These are phyloP conservation scores for Apocynum venetum DNA, from an alignment of 257 asterid genomes.

Conservation along the genomic window DNA sequence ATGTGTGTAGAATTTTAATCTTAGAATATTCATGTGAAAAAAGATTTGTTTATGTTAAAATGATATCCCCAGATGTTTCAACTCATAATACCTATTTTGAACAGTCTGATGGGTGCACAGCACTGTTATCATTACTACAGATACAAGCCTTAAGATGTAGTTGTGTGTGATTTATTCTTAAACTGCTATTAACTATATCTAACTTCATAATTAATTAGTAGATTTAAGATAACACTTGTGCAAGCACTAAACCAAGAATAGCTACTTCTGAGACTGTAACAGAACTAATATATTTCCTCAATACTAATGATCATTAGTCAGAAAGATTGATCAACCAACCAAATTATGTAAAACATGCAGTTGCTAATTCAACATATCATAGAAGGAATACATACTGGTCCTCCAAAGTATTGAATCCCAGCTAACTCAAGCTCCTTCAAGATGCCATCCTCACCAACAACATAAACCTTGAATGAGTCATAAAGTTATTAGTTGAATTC, in stretches of 20 bases:
- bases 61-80: not conserved
- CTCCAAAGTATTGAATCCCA: constrained; percentile 82
- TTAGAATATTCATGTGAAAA: not conserved
- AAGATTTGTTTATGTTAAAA: not conserved
- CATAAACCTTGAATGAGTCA: constrained; percentile 61
- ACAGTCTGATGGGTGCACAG: not conserved
- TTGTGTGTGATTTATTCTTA: not conserved
- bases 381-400: constrained; percentile 58
- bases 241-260: not conserved
- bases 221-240: not conserved
- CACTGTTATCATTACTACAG: not conserved
- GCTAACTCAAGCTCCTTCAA: constrained; percentile 90
- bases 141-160: not conserved
- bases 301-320: not conserved
- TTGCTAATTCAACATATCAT: constrained; percentile 3
- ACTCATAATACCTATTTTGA: not conserved
- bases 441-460: constrained; percentile 97
- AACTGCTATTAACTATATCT: not conserved
- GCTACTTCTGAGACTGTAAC: not conserved
- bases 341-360: not conserved
- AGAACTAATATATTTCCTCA: not conserved
- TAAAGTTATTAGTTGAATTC: constrained; percentile 14
- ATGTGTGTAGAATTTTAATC: not conserved
- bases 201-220: not conserved
- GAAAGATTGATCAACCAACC: not conserved